These are phyloP conservation scores for Cryphonectria nitschkei DNA, from an alignment of 2,329 filamentous ascomycete species.

Conservation along the genomic window DNA sequence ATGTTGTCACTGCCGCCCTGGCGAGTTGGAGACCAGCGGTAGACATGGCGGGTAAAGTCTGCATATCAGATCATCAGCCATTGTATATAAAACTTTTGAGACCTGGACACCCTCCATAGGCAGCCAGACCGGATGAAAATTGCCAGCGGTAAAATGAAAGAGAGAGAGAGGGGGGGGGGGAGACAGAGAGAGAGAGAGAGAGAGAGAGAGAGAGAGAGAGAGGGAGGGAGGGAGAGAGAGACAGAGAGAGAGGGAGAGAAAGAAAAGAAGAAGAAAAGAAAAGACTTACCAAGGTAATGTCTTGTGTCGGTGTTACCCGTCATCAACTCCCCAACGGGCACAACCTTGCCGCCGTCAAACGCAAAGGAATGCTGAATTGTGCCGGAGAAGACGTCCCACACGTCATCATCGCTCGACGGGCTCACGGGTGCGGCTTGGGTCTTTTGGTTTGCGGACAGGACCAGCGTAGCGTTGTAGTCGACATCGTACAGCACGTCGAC, in stretches of 20 bases:
- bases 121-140: neutral
- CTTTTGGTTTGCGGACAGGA: slow-evolving; percentile 39
- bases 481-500: slow-evolving; percentile 41
- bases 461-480: slow-evolving; percentile 46
- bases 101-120: neutral
- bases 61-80: slow-evolving; percentile 16
- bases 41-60: slow-evolving; percentile 43
- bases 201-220: too few species aligned
- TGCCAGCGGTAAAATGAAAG: too few species aligned
- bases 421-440: slow-evolving; percentile 43
- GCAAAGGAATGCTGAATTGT: slow-evolving; percentile 38
- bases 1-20: slow-evolving; percentile 38
- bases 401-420: slow-evolving; percentile 35
- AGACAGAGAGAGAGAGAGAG: too few species aligned
- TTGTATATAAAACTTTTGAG: neutral
- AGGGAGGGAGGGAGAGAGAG: too few species aligned
- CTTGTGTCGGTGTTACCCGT: slow-evolving; percentile 43
- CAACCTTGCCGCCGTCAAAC: slow-evolving; percentile 40
- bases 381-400: slow-evolving; percentile 38
- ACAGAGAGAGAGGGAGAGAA: too few species aligned
- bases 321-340: slow-evolving; percentile 43
- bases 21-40: slow-evolving; percentile 44
- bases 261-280: too few species aligned
- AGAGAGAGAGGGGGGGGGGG: too few species aligned
- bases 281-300: slow-evolving; percentile 37